phyloP scores from a whole-genome alignment of 2,329 filamentous ascomycete species.

The Alternaria gansuensis region DNA sequence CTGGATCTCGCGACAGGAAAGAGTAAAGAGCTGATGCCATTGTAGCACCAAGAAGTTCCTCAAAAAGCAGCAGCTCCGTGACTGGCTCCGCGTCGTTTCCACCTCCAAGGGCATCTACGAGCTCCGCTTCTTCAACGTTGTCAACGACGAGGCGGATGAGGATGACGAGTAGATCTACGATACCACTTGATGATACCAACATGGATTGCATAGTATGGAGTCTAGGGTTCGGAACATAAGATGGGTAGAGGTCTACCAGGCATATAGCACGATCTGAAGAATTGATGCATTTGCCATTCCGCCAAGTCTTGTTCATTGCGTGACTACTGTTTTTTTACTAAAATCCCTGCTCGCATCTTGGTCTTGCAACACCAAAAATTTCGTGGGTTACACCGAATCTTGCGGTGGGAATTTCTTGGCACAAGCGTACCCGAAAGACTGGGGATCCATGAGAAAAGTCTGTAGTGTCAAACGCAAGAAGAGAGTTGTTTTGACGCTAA shows the following conservation, averaged over 20 bases:
- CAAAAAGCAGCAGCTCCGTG: conserved; percentile 99
- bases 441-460: conserved; percentile 6
- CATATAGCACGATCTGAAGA: conserved; percentile 46
- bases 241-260: conserved; percentile 34
- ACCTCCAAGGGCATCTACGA: conserved; percentile 99
- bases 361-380: neutral
- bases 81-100: conserved; percentile 99
- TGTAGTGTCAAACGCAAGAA: conserved; percentile 5
- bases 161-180: conserved; percentile 85
- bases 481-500: neutral
- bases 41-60: conserved; percentile 99
- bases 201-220: conserved; percentile 31
- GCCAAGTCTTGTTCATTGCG: neutral
- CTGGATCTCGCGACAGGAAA: neutral
- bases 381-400: neutral
- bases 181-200: conserved; percentile 22
- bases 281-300: conserved; percentile 35
- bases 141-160: conserved; percentile 96
- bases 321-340: neutral
- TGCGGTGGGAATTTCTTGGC: neutral
- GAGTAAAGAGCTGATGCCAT: conserved; percentile 16
- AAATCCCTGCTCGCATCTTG: neutral
- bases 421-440: neutral
- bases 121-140: conserved; percentile 99
- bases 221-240: conserved; percentile 30